Evolutionary conservation across 345 rosid genomes (phyloP), one percentile per base, ranked within the genome.

Genomic region (Populus pruinosa): DNA sequence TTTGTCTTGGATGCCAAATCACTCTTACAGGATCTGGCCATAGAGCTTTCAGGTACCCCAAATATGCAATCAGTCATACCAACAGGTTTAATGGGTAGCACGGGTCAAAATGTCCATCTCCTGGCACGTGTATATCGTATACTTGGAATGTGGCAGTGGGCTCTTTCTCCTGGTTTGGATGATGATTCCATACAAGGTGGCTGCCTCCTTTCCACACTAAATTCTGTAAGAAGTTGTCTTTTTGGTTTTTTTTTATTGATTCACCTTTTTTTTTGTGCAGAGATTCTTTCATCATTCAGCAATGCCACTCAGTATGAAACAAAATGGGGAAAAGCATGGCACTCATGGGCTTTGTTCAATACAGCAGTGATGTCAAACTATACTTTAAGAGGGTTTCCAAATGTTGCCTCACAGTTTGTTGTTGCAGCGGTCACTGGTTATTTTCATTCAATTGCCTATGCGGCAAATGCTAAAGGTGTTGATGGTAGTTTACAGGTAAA

Each of bases 251-350:
- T 70, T 5, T 68, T 18, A 35, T 35, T 14, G 33, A 53, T 44
- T 11, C 61, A 61, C 36, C 11, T 8, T 43, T 23, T 39, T 11
- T 65, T 49, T 59, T 23, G 62, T 84, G 78, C 85, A 96, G 99
- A 92, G 79, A 93, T 92, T 76, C 94, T 87, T 78, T 78, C 80
- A 38, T 88, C 99, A 10, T 92, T 92, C 83, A 74, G 87, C 86
- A 90, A 84, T 71, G 94, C 98, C 77, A 93, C 99, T 41, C 87
- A 82, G 31, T 93, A 80, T 80, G 97, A 97, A 20, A 73, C 90
- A 69, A 86, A 92, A 80, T 92, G 99, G 99, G 93, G 90, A 66
- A 96, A 92, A 82, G 96, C 98, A 86, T 96, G 99, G 99, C 99
- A 96, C 72, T 85, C 84, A 39, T 96, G 98, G 99, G 99, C 99